These are phyloP conservation scores for Acacia crassicarpa DNA, from an alignment of 306 rosid genomes.

Conservation along the genomic window DNA sequence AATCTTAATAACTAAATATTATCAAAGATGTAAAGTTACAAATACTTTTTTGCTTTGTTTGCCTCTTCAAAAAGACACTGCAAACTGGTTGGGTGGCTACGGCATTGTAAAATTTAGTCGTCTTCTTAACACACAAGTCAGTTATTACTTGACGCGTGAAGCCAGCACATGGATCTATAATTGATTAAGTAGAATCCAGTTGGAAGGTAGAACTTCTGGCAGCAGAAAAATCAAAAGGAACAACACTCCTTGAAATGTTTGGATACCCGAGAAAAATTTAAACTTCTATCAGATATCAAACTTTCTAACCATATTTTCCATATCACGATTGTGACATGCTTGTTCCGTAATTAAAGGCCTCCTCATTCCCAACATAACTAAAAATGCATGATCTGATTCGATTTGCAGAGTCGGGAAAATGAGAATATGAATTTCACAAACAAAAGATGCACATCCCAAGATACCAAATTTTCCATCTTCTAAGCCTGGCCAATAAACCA, in stretches of 20 bases:
- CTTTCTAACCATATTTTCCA: background rate
- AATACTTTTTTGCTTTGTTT: background rate
- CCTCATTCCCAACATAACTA: background rate
- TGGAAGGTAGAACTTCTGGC: background rate
- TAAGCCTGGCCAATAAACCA: background rate
- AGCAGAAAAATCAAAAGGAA: background rate
- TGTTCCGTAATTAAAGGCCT: background rate
- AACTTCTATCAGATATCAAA: background rate
- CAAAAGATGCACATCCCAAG: background rate
- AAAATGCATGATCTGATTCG: background rate
- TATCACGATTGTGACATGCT: background rate
- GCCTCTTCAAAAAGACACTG: background rate
- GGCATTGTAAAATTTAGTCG: background rate
- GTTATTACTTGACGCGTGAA: background rate
- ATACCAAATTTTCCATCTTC: background rate
- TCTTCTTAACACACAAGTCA: background rate
- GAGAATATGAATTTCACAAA: background rate
- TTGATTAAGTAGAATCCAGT: background rate
- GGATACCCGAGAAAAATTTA: background rate
- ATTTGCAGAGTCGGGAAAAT: background rate
- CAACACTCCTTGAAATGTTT: background rate
- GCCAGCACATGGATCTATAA: background rate
- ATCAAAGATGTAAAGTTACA: background rate
- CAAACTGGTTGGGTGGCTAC: background rate
- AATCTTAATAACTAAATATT: background rate